Percentiles rank a stretch among this genome's conserved stretches.
Conservation (phyloP, 1,284 basidiomycete genomes). For the Tetrapyrgos nigripes region DNA sequence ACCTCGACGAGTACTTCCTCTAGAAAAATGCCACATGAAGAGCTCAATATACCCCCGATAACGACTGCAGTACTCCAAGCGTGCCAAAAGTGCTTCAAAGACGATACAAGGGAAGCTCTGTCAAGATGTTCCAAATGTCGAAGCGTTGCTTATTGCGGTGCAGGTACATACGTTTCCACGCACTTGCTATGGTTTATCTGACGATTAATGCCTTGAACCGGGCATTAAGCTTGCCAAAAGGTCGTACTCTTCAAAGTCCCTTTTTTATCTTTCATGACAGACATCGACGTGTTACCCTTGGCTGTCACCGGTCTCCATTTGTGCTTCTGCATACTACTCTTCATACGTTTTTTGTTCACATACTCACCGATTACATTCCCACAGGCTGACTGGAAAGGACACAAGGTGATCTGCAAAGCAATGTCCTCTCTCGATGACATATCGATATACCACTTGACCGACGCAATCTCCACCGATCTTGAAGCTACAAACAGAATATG, state of each 20-base stretch:
- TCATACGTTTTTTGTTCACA: not conserved
- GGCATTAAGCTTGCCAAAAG: constrained; percentile 14
- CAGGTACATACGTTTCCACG: constrained; percentile 23
- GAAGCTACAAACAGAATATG: constrained; percentile 22
- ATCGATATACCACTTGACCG: constrained; percentile 13
- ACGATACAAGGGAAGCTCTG: constrained; percentile 22
- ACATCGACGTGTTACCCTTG: not conserved
- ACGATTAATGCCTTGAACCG: not conserved
- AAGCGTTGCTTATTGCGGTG: constrained; percentile 36
- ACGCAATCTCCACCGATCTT: constrained; percentile 16
- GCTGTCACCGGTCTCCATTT: not conserved
- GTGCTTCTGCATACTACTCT: not conserved
- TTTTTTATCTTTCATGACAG: not conserved
- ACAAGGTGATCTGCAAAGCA: constrained; percentile 35
- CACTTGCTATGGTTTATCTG: too few species aligned
- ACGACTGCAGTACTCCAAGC: constrained; percentile 32
- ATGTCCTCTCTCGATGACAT: constrained; percentile 26
- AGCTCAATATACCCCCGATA: constrained; percentile 26
- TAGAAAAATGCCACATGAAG: too few species aligned
- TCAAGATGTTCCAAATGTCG: constrained; percentile 34
- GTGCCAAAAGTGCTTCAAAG: constrained; percentile 36
- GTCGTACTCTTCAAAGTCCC: constrained; percentile 4
- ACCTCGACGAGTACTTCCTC: too few species aligned
- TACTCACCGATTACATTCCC: not conserved
- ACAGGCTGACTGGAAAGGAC: constrained; percentile 30